A percentile compares a stretch with the other conserved stretches of the same genome.
Conservation (phyloP, 164 flowering plant genomes). For the Stephania japonica region DNA sequence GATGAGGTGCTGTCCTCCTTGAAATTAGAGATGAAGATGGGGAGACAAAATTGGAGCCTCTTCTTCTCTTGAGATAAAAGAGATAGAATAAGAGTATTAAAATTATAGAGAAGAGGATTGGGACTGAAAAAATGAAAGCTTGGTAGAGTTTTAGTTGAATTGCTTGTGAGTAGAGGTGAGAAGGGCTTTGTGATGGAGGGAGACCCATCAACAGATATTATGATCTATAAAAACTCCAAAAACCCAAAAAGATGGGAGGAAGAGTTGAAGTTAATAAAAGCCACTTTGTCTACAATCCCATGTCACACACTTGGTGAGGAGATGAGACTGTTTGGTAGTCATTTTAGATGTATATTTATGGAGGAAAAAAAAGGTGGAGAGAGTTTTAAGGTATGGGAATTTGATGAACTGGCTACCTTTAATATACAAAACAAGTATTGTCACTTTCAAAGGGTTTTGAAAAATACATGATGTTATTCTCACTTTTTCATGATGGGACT, state of each 20-base stretch:
- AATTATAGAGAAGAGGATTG: constrained; percentile 68
- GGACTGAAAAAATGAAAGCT: constrained; percentile 78
- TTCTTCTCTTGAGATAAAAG: constrained; percentile 74
- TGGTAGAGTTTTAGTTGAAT: constrained; percentile 75
- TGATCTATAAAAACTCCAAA: constrained; percentile 8
- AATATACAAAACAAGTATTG: not conserved
- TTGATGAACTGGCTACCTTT: not conserved
- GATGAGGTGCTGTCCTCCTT: constrained; percentile 21
- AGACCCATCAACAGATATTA: constrained; percentile 27
- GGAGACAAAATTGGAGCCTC: constrained; percentile 32
- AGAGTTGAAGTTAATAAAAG: not conserved
- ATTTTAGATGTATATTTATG: not conserved
- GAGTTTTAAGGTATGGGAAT: not conserved
- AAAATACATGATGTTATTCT: not conserved
- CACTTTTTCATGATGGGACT: not conserved
- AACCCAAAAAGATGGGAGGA: not conserved
- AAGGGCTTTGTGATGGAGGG: constrained; percentile 37
- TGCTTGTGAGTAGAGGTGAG: constrained; percentile 64
- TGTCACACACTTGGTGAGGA: not conserved
- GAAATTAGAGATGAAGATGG: constrained; percentile 29
- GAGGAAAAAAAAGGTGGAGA: not conserved
- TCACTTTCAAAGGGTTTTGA: not conserved
- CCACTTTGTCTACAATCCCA: constrained; percentile 1
- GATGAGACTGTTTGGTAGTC: not conserved
- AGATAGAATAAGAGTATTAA: constrained; percentile 65